These are phyloP conservation scores for Hyaloraphidium curvatum DNA, from an alignment of 192 early-diverging fungal genomes.

Conservation along the genomic window DNA sequence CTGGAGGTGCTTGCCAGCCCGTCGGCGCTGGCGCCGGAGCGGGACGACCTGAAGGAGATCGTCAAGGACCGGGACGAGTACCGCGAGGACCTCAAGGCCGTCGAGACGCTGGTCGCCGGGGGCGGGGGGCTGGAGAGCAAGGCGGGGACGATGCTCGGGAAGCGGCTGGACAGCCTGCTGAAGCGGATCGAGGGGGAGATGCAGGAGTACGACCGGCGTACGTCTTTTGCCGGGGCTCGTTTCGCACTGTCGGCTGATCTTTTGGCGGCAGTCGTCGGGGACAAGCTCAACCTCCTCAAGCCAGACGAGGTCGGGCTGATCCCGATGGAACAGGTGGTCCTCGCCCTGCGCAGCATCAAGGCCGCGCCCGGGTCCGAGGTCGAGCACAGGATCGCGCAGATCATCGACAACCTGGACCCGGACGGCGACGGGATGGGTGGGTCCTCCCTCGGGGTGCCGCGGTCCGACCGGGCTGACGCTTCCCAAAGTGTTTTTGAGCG, in stretches of 20 bases:
- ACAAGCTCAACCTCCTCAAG: slow-evolving; percentile 39
- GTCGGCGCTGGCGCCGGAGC: slow-evolving; percentile 36
- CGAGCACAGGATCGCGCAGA: slow-evolving; percentile 46
- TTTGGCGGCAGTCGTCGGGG: slow-evolving; percentile 38
- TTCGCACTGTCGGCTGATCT: too few species aligned
- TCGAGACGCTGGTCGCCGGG: too few species aligned
- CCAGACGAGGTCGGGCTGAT: slow-evolving; percentile 47
- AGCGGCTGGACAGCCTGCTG: slow-evolving; percentile 64
- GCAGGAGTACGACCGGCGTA: slow-evolving; percentile 26
- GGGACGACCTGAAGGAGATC: slow-evolving; percentile 37
- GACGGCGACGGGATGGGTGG: slow-evolving; percentile 49
- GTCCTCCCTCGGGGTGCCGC: too few species aligned
- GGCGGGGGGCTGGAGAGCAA: too few species aligned
- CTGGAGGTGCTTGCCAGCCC: slow-evolving; percentile 31
- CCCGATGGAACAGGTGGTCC: slow-evolving; percentile 7
- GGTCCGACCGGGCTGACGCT: too few species aligned
- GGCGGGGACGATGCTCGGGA: slow-evolving; percentile 22
- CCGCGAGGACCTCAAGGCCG: slow-evolving; percentile 23
- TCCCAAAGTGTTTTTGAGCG: too few species aligned
- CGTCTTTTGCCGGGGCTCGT: too few species aligned
- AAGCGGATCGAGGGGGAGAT: slow-evolving; percentile 49
- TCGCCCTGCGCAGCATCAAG: slow-evolving; percentile 10
- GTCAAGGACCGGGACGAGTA: slow-evolving; percentile 34
- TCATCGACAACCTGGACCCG: slow-evolving; percentile 49
- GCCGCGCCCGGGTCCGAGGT: slow-evolving; percentile 45